These are phyloP conservation scores for Cutaneotrichosporon sp. DNA, from an alignment of 1,284 basidiomycete species.

Conservation along the genomic window DNA sequence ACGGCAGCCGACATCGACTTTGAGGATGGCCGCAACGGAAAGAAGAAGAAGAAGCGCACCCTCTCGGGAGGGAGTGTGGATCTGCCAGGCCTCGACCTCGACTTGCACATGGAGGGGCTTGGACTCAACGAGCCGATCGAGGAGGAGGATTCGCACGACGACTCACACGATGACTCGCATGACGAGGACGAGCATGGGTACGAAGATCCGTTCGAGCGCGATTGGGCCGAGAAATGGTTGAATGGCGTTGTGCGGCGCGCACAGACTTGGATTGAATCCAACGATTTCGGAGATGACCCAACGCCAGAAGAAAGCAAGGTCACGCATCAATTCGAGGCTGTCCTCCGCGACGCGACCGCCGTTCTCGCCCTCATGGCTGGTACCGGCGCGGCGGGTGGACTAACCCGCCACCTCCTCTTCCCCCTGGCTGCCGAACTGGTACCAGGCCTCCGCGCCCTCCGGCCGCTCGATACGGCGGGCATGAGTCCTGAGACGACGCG, in stretches of 20 bases:
- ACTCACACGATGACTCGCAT: conserved; percentile 12
- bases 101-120: conserved; percentile 44
- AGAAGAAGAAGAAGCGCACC: conserved; percentile 24
- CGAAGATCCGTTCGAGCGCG: conserved; percentile 50
- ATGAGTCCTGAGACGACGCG: conserved; percentile 42
- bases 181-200: conserved; percentile 19
- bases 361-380: conserved; percentile 66
- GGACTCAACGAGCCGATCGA: conserved; percentile 22
- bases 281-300: conserved; percentile 17
- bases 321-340: conserved; percentile 13
- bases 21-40: not conserved
- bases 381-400: conserved; percentile 54
- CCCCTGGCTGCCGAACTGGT: conserved; percentile 40
- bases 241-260: conserved; percentile 46
- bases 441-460: conserved; percentile 30
- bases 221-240: conserved; percentile 54
- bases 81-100: conserved; percentile 27
- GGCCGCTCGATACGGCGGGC: conserved; percentile 24
- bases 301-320: conserved; percentile 5
- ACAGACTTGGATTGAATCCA: conserved; percentile 38
- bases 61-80: conserved; percentile 29
- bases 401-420: conserved; percentile 49
- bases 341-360: conserved; percentile 59
- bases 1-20: conserved; percentile 31
- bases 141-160: conserved; percentile 15